These are phyloP conservation scores for Aspergillus bombycis DNA, from an alignment of 2,329 filamentous ascomycete genomes.

Conservation along the genomic window DNA sequence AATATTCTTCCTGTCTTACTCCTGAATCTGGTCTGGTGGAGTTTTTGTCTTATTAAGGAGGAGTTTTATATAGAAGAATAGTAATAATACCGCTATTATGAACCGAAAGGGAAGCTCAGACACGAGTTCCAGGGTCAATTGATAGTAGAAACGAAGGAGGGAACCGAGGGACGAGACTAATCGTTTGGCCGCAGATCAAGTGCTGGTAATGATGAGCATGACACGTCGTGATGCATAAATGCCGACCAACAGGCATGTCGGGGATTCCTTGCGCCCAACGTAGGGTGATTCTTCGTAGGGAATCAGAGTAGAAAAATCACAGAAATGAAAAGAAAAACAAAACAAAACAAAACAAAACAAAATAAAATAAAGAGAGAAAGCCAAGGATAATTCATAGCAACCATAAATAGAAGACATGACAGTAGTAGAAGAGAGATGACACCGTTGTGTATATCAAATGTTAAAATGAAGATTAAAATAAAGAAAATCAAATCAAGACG, in stretches of 20 bases:
- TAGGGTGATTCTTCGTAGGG: not conserved
- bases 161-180: not conserved
- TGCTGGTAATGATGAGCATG: slow-evolving; percentile 9
- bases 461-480: not conserved
- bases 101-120: not conserved
- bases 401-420: not conserved
- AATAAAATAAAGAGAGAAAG: not conserved
- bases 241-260: slow-evolving; percentile 5
- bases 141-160: not conserved
- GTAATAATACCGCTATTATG: not conserved
- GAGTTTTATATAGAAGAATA: not conserved
- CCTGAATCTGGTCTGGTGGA: not conserved
- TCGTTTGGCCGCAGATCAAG: slow-evolving; percentile 1
- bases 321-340: not conserved
- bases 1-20: not conserved
- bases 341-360: not conserved
- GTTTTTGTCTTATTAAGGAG: not conserved
- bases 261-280: slow-evolving; percentile 12
- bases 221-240: slow-evolving; percentile 15
- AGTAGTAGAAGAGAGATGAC: too few species aligned
- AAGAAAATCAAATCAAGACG: not conserved
- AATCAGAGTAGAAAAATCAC: not conserved
- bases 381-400: not conserved
- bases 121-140: not conserved
- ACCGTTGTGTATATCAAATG: not conserved